Evolutionary conservation across 2,329 filamentous ascomycete species (phyloP).

Genomic region (Aspergillus alliaceus): DNA sequence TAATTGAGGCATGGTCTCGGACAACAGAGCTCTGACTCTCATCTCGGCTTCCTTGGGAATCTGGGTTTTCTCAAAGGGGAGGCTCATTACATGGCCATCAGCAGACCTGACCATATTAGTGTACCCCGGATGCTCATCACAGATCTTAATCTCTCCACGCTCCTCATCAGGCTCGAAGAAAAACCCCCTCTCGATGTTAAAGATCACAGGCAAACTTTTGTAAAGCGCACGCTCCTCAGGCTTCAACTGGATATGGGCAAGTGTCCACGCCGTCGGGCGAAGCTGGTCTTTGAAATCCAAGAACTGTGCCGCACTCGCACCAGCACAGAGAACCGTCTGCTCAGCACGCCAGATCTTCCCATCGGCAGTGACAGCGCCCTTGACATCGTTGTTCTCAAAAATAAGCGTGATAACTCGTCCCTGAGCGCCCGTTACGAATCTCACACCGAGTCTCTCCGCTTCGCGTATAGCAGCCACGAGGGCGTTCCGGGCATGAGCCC

Average conservation of each 20-base stretch:
- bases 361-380: constrained; percentile 41
- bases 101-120: constrained; percentile 43
- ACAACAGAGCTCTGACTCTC: constrained; percentile 49
- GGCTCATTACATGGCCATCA: constrained; percentile 28
- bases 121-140: constrained; percentile 58
- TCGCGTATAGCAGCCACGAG: constrained; percentile 47
- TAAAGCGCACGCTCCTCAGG: constrained; percentile 44
- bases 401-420: constrained; percentile 41
- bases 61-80: constrained; percentile 46
- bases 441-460: constrained; percentile 46
- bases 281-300: constrained; percentile 49
- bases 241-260: constrained; percentile 47
- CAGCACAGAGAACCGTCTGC: constrained; percentile 45
- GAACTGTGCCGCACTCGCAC: constrained; percentile 42
- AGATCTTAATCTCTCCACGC: constrained; percentile 37
- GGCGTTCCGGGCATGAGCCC: constrained; percentile 52
- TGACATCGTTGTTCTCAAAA: constrained; percentile 36
- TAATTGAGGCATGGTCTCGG: constrained; percentile 55
- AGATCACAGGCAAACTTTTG: constrained; percentile 45
- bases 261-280: constrained; percentile 48
- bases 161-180: constrained; percentile 50
- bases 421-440: constrained; percentile 44
- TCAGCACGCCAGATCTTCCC: constrained; percentile 38
- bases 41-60: constrained; percentile 49
- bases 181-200: constrained; percentile 49